Evolutionary conservation across 495 filamentous ascomycete species (phyloP).

Genomic region (Elaphomyces granulatus): DNA sequence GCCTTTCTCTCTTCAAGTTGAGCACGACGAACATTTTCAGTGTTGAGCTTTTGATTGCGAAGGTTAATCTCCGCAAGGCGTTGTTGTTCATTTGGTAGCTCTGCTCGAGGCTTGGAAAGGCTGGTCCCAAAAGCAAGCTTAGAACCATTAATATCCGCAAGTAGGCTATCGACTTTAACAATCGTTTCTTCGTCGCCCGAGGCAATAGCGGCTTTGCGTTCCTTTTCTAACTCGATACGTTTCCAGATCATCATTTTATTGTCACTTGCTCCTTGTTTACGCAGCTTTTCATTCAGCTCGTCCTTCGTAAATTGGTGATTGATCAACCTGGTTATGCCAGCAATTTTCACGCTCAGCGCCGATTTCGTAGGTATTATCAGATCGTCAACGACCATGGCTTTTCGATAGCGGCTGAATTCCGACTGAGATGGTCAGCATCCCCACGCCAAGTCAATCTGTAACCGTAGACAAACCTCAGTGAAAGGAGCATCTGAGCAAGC

Average conservation of each 20-base stretch:
- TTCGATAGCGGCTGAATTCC: constrained; percentile 74
- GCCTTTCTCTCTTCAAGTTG: constrained; percentile 62
- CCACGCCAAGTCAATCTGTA: no score
- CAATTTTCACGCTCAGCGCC: constrained; percentile 52
- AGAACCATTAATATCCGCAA: constrained; percentile 51
- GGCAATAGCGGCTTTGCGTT: constrained; percentile 48
- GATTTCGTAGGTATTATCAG: constrained; percentile 53
- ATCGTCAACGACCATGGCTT: constrained; percentile 54
- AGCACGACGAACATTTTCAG: constrained; percentile 69
- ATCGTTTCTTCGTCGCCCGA: constrained; percentile 46
- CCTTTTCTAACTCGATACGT: constrained; percentile 44
- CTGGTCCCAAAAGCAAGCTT: constrained; percentile 55
- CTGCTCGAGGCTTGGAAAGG: constrained; percentile 29
- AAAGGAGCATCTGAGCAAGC: constrained; percentile 63
- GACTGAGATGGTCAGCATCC: constrained; percentile 38
- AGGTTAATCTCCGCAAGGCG: constrained; percentile 61
- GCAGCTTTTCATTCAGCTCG: constrained; percentile 64
- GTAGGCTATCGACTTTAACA: constrained; percentile 46
- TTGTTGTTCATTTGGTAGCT: constrained; percentile 47
- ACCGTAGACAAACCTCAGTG: constrained; percentile 49
- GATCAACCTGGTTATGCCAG: constrained; percentile 65
- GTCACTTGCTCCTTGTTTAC: constrained; percentile 47
- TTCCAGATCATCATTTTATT: constrained; percentile 46
- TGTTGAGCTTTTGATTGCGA: constrained; percentile 64
- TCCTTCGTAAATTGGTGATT: constrained; percentile 64